Percentiles rank a stretch among this genome's conserved stretches.
Conservation (phyloP, 176 grass and related monocot species). For the Oryza nivara region DNA sequence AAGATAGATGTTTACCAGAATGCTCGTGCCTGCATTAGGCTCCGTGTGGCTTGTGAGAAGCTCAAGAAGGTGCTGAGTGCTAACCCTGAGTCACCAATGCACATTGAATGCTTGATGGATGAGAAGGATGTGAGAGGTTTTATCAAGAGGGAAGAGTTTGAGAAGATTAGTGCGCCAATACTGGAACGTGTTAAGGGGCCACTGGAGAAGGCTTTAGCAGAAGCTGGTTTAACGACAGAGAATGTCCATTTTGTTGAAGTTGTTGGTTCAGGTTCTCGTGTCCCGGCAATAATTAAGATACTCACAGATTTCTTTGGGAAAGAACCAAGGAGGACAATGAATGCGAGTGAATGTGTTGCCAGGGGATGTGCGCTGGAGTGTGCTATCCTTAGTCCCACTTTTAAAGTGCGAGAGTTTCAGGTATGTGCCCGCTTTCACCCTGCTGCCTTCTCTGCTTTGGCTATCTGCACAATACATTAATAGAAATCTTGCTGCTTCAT, state of each 20-base stretch:
- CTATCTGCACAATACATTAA: neutral
- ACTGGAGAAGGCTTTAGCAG: conserved; percentile 68
- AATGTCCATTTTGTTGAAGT: conserved; percentile 86
- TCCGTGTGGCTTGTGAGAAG: conserved; percentile 80
- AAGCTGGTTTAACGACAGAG: conserved; percentile 69
- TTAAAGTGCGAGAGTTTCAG: conserved; percentile 96
- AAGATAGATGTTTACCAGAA: conserved; percentile 94
- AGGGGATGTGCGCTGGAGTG: conserved; percentile 81
- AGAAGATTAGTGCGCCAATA: conserved; percentile 63
- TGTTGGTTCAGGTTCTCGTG: conserved; percentile 89
- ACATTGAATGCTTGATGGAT: conserved; percentile 95
- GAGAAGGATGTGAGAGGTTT: conserved; percentile 86
- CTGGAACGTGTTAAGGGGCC: conserved; percentile 79
- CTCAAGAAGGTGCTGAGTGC: conserved; percentile 88
- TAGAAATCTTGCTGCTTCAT: neutral
- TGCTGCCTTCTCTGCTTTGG: neutral
- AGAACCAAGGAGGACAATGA: conserved; percentile 89
- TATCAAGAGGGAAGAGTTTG: conserved; percentile 92
- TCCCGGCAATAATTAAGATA: conserved; percentile 87
- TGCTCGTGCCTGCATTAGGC: conserved; percentile 75
- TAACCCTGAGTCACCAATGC: conserved; percentile 79
- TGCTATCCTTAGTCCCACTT: conserved; percentile 90
- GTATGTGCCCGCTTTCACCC: conserved; percentile 35
- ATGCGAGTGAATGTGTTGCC: conserved; percentile 90
- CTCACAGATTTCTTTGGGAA: conserved; percentile 82